Conservation (phyloP, 441 rosid genomes). For the Pelargonium fulgidum region DNA sequence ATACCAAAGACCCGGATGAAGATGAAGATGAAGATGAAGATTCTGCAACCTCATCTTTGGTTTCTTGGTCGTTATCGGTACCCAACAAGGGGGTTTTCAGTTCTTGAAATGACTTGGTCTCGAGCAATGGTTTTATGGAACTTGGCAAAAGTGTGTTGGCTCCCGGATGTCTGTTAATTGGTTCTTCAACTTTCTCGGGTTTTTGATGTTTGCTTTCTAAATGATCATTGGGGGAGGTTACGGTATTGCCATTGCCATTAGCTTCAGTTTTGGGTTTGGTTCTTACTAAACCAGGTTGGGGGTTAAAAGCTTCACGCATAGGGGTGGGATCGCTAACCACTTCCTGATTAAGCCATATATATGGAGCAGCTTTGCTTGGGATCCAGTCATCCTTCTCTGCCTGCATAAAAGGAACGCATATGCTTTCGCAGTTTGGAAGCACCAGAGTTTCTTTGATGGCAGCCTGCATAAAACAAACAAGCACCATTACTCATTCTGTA, state of each 20-base stretch:
- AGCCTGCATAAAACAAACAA: conserved; percentile 37
- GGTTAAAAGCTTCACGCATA: conserved; percentile 22
- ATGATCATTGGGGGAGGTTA: conserved; percentile 21
- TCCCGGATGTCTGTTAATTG: conserved; percentile 21
- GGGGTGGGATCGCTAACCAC: conserved; percentile 28
- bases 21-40: conserved; percentile 19
- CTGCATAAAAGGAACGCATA: conserved; percentile 74
- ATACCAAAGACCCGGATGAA: conserved; percentile 26
- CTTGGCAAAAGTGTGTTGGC: conserved; percentile 18
- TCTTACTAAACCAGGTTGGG: conserved; percentile 41
- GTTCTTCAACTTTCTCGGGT: conserved; percentile 23
- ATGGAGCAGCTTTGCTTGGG: conserved; percentile 68
- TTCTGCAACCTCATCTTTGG: conserved; percentile 25
- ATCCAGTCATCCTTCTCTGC: conserved; percentile 93
- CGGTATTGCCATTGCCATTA: neutral
- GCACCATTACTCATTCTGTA: neutral
- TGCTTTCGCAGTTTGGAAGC: conserved; percentile 77
- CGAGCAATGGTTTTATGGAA: conserved; percentile 24
- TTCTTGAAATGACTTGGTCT: conserved; percentile 43
- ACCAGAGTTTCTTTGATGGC: conserved; percentile 71
- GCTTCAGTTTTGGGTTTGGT: conserved; percentile 32
- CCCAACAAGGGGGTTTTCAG: conserved; percentile 45
- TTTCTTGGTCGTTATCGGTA: conserved; percentile 28
- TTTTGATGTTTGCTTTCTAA: conserved; percentile 32
- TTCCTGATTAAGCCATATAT: conserved; percentile 78